A percentile compares a stretch with the other conserved stretches of the same genome.
Conservation (phyloP, 768 basidiomycete genomes). For the Boletus eberwhitei region DNA sequence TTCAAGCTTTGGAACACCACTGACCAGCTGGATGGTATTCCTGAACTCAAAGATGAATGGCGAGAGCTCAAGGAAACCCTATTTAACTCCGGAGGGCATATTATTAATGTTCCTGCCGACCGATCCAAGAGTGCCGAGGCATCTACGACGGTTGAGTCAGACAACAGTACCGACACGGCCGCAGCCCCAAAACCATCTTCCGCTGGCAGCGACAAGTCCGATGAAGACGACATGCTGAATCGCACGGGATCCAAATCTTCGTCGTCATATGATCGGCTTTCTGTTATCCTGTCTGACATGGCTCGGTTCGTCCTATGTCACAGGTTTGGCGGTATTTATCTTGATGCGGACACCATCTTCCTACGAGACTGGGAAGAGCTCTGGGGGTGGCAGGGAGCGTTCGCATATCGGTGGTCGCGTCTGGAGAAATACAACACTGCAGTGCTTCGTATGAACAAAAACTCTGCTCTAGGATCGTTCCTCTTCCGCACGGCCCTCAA, state of each 20-base stretch:
- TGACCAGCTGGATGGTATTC: slow-evolving; percentile 88
- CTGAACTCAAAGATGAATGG: slow-evolving; percentile 91
- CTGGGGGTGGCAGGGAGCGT: slow-evolving; percentile 96
- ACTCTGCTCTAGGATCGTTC: slow-evolving; percentile 88
- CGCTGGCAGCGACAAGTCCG: slow-evolving; percentile 28
- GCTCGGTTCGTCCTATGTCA: slow-evolving; percentile 97
- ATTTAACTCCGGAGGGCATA: slow-evolving; percentile 85
- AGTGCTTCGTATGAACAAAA: slow-evolving; percentile 89
- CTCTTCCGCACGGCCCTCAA: slow-evolving; percentile 92
- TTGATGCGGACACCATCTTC: slow-evolving; percentile 95
- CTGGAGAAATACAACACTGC: slow-evolving; percentile 95
- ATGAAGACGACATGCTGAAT: slow-evolving; percentile 60
- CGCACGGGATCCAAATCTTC: slow-evolving; percentile 88
- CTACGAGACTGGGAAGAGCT: slow-evolving; percentile 98
- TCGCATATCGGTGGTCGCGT: slow-evolving; percentile 95
- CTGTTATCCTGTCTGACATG: slow-evolving; percentile 94
- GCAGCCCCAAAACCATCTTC: slow-evolving; percentile 19
- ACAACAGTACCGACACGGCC: slow-evolving; percentile 23
- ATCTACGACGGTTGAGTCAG: slow-evolving; percentile 13
- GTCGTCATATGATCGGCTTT: slow-evolving; percentile 83
- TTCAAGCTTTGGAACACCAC: slow-evolving; percentile 99
- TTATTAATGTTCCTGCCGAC: slow-evolving; percentile 59
- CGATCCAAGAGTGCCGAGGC: slow-evolving; percentile 32
- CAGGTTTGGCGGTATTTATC: slow-evolving; percentile 93
- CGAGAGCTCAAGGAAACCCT: slow-evolving; percentile 64